These are phyloP conservation scores for Epichloe uncinata DNA, from an alignment of 2,329 filamentous ascomycete genomes.

Conservation along the genomic window DNA sequence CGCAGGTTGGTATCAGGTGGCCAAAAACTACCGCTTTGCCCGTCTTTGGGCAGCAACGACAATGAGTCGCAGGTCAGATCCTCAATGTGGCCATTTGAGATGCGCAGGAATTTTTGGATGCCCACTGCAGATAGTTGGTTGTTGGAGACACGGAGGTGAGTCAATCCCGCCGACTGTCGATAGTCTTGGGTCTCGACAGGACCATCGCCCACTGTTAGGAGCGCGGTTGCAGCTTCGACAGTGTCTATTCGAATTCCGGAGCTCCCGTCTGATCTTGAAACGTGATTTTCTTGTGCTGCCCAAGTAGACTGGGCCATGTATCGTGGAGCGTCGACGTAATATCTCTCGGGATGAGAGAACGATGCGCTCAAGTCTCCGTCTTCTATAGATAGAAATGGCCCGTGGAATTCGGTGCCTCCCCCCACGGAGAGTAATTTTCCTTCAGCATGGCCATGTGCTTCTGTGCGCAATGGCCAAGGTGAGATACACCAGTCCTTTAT, in stretches of 20 bases:
- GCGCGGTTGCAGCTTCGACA: conserved; percentile 13
- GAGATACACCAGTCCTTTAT: conserved; percentile 21
- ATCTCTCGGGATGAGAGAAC: conserved; percentile 33
- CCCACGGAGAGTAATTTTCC: conserved; percentile 25
- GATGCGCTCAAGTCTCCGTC: conserved; percentile 33
- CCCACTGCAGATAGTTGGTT: conserved; percentile 34
- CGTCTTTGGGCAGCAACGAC: conserved; percentile 14
- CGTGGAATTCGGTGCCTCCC: conserved; percentile 21
- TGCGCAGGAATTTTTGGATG: conserved; percentile 29
- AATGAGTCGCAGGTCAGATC: conserved; percentile 37
- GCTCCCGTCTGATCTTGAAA: conserved; percentile 1
- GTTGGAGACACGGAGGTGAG: conserved; percentile 40
- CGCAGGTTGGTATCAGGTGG: conserved; percentile 20
- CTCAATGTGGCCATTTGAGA: conserved; percentile 33
- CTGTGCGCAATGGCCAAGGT: conserved; percentile 18
- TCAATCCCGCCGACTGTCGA: conserved; percentile 22
- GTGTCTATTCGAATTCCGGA: conserved; percentile 14
- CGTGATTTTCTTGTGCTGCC: neutral
- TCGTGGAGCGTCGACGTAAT: conserved; percentile 34
- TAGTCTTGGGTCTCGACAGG: conserved; percentile 8
- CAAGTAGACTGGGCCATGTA: conserved; percentile 10
- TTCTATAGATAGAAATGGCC: conserved; percentile 29
- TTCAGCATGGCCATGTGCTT: conserved; percentile 30
- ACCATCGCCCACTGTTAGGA: conserved; percentile 10
- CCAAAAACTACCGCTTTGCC: conserved; percentile 10